Evolutionary conservation across 2,329 filamentous ascomycete genomes (phyloP).

Genomic region (Fusarium sambucinum): DNA sequence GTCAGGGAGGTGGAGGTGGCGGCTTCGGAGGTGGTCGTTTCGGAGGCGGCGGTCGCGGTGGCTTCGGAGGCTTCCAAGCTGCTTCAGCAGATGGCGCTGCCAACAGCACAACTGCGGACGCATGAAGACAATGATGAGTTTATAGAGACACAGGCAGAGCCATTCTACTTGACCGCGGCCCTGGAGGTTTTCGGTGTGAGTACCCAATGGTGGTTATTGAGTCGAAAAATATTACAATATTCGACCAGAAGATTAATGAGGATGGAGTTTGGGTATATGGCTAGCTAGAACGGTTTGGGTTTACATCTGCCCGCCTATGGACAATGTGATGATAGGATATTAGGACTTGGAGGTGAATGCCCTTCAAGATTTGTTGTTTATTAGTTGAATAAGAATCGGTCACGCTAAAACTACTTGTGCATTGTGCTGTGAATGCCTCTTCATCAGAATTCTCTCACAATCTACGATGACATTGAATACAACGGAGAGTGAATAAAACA

Average conservation of each 20-base stretch:
- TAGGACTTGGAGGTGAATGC: constrained; percentile 19
- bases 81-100: constrained; percentile 31
- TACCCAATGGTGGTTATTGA: constrained; percentile 63
- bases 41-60: background rate
- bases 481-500: background rate
- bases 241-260: constrained; percentile 56
- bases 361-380: constrained; percentile 31
- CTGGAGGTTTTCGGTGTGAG: constrained; percentile 64
- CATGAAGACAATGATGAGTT: constrained; percentile 34
- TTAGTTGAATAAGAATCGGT: constrained; percentile 30
- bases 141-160: constrained; percentile 47
- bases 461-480: background rate
- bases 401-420: constrained; percentile 1
- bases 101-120: constrained; percentile 28
- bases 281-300: constrained; percentile 33
- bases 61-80: constrained; percentile 33
- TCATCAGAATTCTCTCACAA: background rate
- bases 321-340: constrained; percentile 22
- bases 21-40: constrained; percentile 1
- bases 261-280: constrained; percentile 25
- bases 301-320: constrained; percentile 25
- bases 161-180: constrained; percentile 62
- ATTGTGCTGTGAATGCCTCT: background rate
- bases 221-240: constrained; percentile 53
- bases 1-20: constrained; percentile 4